Percentiles rank a stretch among this genome's conserved stretches.
Evolutionary conservation across 257 asterid species (phyloP).

Genomic region (Solanum gracilifrons): DNA sequence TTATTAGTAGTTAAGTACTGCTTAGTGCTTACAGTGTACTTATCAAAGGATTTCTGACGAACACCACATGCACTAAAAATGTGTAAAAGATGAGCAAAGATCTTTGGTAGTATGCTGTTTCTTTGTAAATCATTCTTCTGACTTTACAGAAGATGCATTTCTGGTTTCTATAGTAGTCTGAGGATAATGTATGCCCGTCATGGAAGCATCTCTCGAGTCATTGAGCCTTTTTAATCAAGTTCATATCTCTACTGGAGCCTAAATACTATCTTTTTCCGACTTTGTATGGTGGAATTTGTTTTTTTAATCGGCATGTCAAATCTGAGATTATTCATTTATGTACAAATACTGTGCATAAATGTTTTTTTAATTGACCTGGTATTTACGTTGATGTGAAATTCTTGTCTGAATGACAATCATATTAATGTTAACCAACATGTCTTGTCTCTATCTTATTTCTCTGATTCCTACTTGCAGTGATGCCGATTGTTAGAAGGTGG

Average conservation of each 20-base stretch:
- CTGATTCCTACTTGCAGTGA: slow-evolving; percentile 35
- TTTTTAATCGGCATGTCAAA: not conserved
- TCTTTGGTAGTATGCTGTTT: not conserved
- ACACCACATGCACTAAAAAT: not conserved
- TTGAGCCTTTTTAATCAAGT: not conserved
- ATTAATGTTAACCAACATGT: not conserved
- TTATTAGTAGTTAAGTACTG: not conserved
- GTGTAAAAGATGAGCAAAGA: not conserved
- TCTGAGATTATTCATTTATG: not conserved
- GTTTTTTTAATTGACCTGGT: not conserved
- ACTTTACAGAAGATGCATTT: not conserved
- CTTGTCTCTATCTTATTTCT: not conserved
- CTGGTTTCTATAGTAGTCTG: not conserved
- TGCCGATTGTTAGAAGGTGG: slow-evolving; percentile 71
- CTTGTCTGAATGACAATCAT: not conserved
- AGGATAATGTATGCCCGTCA: not conserved
- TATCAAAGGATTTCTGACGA: not conserved
- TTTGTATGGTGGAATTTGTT: not conserved
- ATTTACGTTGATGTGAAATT: not conserved
- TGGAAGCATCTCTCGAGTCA: not conserved
- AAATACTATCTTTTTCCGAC: not conserved
- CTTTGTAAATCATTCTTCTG: not conserved
- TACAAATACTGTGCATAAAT: not conserved
- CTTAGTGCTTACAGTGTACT: not conserved
- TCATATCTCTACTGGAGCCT: not conserved